These are phyloP conservation scores for Bipolaris oryzae DNA, from an alignment of 2,329 filamentous ascomycete species.

Conservation along the genomic window DNA sequence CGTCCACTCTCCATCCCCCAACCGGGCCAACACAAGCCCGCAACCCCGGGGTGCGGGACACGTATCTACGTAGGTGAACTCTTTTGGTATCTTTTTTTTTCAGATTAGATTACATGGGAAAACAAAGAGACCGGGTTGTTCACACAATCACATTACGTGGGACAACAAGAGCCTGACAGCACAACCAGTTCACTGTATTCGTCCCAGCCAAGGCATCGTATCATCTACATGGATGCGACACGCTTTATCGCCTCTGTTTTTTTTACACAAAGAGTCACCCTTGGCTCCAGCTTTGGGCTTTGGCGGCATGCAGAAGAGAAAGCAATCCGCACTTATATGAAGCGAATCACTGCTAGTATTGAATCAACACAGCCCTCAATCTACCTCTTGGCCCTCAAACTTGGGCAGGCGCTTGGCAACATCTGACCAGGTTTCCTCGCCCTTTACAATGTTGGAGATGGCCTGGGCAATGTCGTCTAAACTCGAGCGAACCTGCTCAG, in stretches of 20 bases:
- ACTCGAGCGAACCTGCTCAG: constrained; percentile 84
- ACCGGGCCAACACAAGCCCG: background rate
- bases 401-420: constrained; percentile 78
- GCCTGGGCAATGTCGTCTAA: constrained; percentile 80
- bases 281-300: background rate
- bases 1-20: background rate
- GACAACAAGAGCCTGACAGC: too few relatives aligned
- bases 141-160: too few relatives aligned
- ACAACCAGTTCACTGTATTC: too few relatives aligned
- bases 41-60: background rate
- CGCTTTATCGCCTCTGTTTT: too few relatives aligned
- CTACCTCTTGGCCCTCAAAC: constrained; percentile 65
- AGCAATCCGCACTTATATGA: background rate
- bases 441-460: constrained; percentile 67
- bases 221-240: too few relatives aligned
- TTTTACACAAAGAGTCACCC: too few relatives aligned
- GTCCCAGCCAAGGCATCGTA: too few relatives aligned
- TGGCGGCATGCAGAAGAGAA: background rate
- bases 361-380: constrained; percentile 18
- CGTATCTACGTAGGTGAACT: background rate
- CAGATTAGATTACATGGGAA: too few relatives aligned
- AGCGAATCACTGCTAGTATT: background rate
- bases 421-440: constrained; percentile 70
- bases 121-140: too few relatives aligned
- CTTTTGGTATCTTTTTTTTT: too few relatives aligned